A percentile compares a stretch with the other conserved stretches of the same genome.
These are phyloP conservation scores for Sistotremastrum suecicum DNA, from an alignment of 768 basidiomycete species.

Conservation along the genomic window DNA sequence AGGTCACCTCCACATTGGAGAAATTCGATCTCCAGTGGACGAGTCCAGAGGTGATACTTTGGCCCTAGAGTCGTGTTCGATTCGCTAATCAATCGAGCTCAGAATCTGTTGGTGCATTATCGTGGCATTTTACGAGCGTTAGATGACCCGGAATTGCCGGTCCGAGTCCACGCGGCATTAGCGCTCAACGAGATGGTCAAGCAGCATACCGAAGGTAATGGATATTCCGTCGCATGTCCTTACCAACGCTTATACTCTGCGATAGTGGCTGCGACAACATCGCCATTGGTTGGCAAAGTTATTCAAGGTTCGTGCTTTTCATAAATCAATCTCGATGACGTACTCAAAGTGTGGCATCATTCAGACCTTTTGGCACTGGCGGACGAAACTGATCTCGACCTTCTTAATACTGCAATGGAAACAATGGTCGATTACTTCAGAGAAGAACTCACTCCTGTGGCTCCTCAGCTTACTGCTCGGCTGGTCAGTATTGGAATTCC, in stretches of 20 bases:
- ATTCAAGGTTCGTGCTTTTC: constrained; percentile 46
- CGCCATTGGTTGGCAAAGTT: constrained; percentile 72
- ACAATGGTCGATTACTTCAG: constrained; percentile 79
- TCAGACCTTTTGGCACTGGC: constrained; percentile 75
- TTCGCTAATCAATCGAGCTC: not conserved
- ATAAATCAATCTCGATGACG: not conserved
- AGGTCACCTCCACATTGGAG: constrained; percentile 63
- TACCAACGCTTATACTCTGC: too few relatives aligned
- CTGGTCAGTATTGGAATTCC: constrained; percentile 35
- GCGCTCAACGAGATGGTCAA: constrained; percentile 67
- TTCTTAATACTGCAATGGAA: constrained; percentile 72
- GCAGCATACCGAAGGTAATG: constrained; percentile 43
- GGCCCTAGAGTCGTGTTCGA: not conserved
- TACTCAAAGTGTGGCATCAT: not conserved
- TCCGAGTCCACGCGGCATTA: constrained; percentile 71
- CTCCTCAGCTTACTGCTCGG: constrained; percentile 62
- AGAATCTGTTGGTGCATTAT: constrained; percentile 55
- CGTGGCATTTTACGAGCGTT: constrained; percentile 49
- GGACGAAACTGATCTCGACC: constrained; percentile 84
- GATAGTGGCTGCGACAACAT: constrained; percentile 3
- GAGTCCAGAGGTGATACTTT: constrained; percentile 37
- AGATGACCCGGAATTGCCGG: constrained; percentile 69
- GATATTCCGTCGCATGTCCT: constrained; percentile 1
- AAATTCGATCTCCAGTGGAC: constrained; percentile 58
- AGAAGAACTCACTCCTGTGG: constrained; percentile 72